Conservation (phyloP, 2,329 filamentous ascomycete species). For the Alternaria sp. region DNA sequence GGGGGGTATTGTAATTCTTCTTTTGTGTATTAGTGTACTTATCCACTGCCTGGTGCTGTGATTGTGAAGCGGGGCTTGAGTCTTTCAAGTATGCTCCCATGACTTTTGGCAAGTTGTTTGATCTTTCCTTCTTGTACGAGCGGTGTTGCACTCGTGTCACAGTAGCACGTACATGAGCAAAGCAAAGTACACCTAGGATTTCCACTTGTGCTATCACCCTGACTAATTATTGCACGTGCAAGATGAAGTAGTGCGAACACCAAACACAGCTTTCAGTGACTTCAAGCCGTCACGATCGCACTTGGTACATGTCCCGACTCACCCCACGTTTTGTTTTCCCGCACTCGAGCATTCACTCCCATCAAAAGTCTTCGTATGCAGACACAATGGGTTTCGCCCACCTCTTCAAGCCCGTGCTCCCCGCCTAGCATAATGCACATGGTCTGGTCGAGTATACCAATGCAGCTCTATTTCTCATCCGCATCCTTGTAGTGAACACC, state of each 20-base stretch:
- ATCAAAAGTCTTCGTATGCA: neutral
- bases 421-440: neutral
- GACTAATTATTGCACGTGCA: neutral
- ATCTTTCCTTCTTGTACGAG: neutral
- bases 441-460: neutral
- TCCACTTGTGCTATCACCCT: neutral
- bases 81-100: neutral
- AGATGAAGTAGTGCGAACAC: neutral
- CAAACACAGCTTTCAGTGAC: neutral
- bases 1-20: neutral
- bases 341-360: neutral
- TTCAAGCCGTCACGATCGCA: neutral
- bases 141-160: neutral
- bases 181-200: neutral
- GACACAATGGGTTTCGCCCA: neutral
- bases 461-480: constrained; percentile 13
- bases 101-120: neutral
- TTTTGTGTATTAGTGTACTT: constrained; percentile 6
- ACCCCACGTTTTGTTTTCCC: neutral
- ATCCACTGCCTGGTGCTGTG: neutral
- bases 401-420: neutral
- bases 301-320: neutral
- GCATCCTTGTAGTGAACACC: constrained; percentile 38
- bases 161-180: neutral
- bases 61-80: neutral